Percentiles rank a stretch among this genome's conserved stretches.
Conservation (phyloP, 1,139 yeast genomes). For the Hyphopichia pseudoburtonii region DNA sequence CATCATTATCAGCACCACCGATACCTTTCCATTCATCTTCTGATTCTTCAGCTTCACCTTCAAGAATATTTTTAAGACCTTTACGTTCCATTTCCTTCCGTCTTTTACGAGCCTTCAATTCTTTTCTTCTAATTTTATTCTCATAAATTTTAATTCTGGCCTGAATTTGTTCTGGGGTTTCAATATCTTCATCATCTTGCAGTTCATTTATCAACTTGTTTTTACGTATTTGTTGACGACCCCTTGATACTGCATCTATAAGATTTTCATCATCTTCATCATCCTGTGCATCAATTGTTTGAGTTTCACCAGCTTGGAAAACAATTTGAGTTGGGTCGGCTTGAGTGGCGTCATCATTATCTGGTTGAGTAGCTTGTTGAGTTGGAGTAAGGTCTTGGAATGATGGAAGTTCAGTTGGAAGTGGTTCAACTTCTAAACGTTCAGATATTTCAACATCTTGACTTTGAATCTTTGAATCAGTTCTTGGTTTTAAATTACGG, state of each 20-base stretch:
- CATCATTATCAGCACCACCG: constrained; percentile 81
- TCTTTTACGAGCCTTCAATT: constrained; percentile 35
- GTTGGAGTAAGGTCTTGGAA: constrained; percentile 23
- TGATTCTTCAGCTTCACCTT: constrained; percentile 92
- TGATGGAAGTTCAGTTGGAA: constrained; percentile 14
- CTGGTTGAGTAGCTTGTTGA: constrained; percentile 15
- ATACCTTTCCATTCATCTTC: constrained; percentile 95
- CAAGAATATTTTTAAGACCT: constrained; percentile 57
- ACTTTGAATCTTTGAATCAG: too few relatives aligned
- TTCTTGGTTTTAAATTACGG: constrained; percentile 31
- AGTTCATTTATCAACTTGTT: constrained; percentile 17
- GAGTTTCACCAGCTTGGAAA: constrained; percentile 3
- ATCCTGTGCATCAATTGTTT: constrained; percentile 1
- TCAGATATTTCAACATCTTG: too few relatives aligned
- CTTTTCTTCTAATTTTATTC: constrained; percentile 38
- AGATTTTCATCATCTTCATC: constrained; percentile 27
- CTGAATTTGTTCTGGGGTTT: constrained; percentile 27
- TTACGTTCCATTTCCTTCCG: constrained; percentile 51
- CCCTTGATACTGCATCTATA: constrained; percentile 27
- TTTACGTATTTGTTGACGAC: constrained; percentile 21
- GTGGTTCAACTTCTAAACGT: too few relatives aligned
- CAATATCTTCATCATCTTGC: constrained; percentile 21
- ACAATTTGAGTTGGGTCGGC: constrained; percentile 7
- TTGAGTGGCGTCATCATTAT: constrained; percentile 18
- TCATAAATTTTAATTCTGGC: constrained; percentile 36